phyloP scores from a whole-genome alignment of 805 yeast genomes.

The Kuraishia hungarica region DNA sequence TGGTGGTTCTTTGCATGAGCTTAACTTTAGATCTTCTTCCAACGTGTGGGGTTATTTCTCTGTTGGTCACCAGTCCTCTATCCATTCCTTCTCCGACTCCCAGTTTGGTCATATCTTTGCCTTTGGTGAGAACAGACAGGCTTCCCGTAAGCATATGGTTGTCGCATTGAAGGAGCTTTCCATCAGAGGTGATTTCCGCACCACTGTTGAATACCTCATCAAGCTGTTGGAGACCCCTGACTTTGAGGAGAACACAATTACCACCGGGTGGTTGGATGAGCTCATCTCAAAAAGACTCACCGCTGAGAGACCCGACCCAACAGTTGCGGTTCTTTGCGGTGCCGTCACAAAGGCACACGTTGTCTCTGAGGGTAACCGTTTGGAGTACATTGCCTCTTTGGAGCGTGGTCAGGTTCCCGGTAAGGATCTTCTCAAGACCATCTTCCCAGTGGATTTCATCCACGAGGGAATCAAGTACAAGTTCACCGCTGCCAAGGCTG shows the following conservation, averaged over 20 bases:
- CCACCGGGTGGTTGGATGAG: conserved; percentile 99
- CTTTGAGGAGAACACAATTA: conserved; percentile 91
- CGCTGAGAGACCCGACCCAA: conserved; percentile 93
- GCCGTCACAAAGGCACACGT: conserved; percentile 94
- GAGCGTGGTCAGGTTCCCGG: conserved; percentile 95
- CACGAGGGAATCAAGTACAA: conserved; percentile 90
- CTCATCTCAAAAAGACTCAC: conserved; percentile 88
- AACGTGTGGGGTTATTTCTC: conserved; percentile 99
- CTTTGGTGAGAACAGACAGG: conserved; percentile 97
- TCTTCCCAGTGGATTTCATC: conserved; percentile 90
- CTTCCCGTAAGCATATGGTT: conserved; percentile 97
- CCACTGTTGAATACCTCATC: conserved; percentile 95
- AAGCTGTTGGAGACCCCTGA: conserved; percentile 93
- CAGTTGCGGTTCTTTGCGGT: conserved; percentile 90
- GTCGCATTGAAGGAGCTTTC: conserved; percentile 95
- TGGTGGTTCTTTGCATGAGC: conserved; percentile 92
- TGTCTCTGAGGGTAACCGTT: conserved; percentile 60
- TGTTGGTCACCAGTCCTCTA: conserved; percentile 92
- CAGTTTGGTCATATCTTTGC: conserved; percentile 99
- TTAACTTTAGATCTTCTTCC: conserved; percentile 93
- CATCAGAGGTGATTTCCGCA: conserved; percentile 96
- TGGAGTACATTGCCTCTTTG: conserved; percentile 64
- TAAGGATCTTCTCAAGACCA: conserved; percentile 71
- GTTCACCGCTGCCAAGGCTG: conserved; percentile 92
- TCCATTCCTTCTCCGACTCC: conserved; percentile 96